A percentile compares a stretch with the other conserved stretches of the same genome.
These are phyloP conservation scores for Vitis amurensis DNA, from an alignment of 164 flowering plant genomes.

Conservation along the genomic window DNA sequence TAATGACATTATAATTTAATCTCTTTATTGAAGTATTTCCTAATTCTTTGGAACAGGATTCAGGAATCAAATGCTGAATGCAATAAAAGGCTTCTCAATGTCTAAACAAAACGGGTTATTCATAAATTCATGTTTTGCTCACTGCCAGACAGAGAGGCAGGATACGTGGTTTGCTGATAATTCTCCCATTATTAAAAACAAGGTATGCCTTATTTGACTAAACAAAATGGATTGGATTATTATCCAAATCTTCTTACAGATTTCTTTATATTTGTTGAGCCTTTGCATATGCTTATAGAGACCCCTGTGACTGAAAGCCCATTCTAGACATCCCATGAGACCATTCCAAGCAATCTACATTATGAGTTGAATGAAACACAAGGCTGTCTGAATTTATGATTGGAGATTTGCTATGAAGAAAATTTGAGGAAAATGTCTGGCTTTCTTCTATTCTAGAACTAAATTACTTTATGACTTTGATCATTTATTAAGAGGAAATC, in stretches of 20 bases:
- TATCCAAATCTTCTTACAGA: background rate
- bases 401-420: too few species aligned
- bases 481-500: too few species aligned
- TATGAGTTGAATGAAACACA: too few species aligned
- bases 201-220: slow-evolving; percentile 27
- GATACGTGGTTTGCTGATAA: slow-evolving; percentile 60
- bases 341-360: too few species aligned
- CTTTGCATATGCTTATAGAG: too few species aligned
- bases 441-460: too few species aligned
- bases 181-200: slow-evolving; percentile 51
- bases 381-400: too few species aligned
- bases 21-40: background rate
- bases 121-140: slow-evolving; percentile 68
- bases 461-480: too few species aligned
- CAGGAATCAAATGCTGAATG: slow-evolving; percentile 45
- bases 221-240: background rate
- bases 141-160: slow-evolving; percentile 64
- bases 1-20: background rate
- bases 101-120: slow-evolving; percentile 53
- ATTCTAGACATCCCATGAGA: too few species aligned
- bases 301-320: too few species aligned
- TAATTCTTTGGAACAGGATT: slow-evolving; percentile 34
- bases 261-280: background rate
- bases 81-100: slow-evolving; percentile 30
- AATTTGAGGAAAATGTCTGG: too few species aligned